A percentile compares a stretch with the other conserved stretches of the same genome.
Conservation (phyloP, 139 green algal genomes). For the Mychonastes homosphaera region DNA sequence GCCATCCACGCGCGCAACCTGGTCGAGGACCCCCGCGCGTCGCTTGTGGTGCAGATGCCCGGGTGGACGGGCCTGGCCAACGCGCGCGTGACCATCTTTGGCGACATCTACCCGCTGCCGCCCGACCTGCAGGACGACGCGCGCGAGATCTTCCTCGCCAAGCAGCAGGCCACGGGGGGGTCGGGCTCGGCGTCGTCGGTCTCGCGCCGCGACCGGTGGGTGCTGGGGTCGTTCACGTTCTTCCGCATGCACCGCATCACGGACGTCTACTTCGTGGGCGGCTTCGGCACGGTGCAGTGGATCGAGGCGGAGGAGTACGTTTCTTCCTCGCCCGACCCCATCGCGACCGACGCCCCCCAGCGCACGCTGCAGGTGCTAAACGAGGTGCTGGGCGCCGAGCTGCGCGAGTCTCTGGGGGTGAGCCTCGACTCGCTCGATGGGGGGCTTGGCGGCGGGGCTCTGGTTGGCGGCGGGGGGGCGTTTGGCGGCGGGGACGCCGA, state of each 20-base stretch:
- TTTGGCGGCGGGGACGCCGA: too few relatives aligned
- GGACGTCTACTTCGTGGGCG: conserved; percentile 98
- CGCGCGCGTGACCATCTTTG: conserved; percentile 95
- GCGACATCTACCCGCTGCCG: conserved; percentile 86
- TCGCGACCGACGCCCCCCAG: conserved; percentile 39
- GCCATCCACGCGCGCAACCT: conserved; percentile 72
- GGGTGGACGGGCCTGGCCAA: conserved; percentile 96
- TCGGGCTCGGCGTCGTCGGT: conserved; percentile 40
- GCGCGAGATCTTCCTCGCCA: conserved; percentile 66
- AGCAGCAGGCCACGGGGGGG: conserved; percentile 52
- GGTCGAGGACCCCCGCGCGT: conserved; percentile 50
- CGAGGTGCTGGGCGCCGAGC: conserved; percentile 32
- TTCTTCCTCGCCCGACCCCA: conserved; percentile 56
- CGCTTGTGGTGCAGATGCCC: conserved; percentile 83
- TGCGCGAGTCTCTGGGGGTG: conserved; percentile 41
- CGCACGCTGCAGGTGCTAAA: conserved; percentile 62
- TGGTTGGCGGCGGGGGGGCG: too few relatives aligned
- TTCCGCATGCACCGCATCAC: conserved; percentile 84
- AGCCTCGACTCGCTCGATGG: neutral
- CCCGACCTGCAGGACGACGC: conserved; percentile 48
- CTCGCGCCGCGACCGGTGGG: too few relatives aligned
- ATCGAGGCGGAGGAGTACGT: conserved; percentile 83
- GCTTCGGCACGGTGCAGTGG: conserved; percentile 86
- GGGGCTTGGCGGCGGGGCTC: too few relatives aligned
- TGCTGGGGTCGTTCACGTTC: too few relatives aligned